A percentile compares a stretch with the other conserved stretches of the same genome.
Evolutionary conservation across 2,329 filamentous ascomycete genomes (phyloP).

Genomic region (Rutstroemia sp.): DNA sequence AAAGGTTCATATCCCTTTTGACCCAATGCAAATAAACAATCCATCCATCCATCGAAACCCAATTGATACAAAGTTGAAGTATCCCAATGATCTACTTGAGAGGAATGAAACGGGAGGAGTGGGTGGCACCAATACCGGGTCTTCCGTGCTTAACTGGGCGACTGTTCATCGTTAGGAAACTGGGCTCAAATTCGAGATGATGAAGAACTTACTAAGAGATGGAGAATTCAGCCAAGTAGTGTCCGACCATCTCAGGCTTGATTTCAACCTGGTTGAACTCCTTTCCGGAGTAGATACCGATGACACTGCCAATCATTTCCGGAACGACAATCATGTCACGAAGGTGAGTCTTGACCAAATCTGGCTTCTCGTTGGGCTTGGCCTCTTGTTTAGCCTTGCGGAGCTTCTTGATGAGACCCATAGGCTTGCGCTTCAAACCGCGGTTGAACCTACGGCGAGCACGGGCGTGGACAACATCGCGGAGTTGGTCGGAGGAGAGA

Average conservation of each 20-base stretch:
- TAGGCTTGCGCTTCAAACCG: slow-evolving; percentile 98
- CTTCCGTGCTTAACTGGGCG: slow-evolving; percentile 99
- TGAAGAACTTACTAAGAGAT: slow-evolving; percentile 86
- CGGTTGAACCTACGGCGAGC: slow-evolving; percentile 99
- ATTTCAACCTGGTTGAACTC: slow-evolving; percentile 99
- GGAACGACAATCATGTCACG: slow-evolving; percentile 99
- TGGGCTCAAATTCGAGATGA: not conserved
- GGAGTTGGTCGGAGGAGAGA: slow-evolving; percentile 96
- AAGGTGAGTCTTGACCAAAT: slow-evolving; percentile 98
- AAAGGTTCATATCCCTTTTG: not conserved
- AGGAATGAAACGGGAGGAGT: slow-evolving; percentile 99
- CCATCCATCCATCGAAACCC: slow-evolving; percentile 10
- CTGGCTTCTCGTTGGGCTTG: slow-evolving; percentile 99
- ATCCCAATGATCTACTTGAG: slow-evolving; percentile 68
- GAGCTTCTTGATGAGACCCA: slow-evolving; percentile 99
- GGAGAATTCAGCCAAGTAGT: slow-evolving; percentile 98
- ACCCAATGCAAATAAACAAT: not conserved
- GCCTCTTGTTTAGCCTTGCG: slow-evolving; percentile 99
- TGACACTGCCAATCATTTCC: slow-evolving; percentile 98
- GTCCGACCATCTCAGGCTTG: slow-evolving; percentile 99
- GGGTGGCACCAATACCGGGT: slow-evolving; percentile 99
- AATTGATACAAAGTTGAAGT: slow-evolving; percentile 16
- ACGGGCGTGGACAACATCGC: slow-evolving; percentile 98
- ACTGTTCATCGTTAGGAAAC: slow-evolving; percentile 43
- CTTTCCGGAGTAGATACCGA: slow-evolving; percentile 99